Conservation (phyloP, 352 stramenopile species). For the Phytopythium delawarense region DNA sequence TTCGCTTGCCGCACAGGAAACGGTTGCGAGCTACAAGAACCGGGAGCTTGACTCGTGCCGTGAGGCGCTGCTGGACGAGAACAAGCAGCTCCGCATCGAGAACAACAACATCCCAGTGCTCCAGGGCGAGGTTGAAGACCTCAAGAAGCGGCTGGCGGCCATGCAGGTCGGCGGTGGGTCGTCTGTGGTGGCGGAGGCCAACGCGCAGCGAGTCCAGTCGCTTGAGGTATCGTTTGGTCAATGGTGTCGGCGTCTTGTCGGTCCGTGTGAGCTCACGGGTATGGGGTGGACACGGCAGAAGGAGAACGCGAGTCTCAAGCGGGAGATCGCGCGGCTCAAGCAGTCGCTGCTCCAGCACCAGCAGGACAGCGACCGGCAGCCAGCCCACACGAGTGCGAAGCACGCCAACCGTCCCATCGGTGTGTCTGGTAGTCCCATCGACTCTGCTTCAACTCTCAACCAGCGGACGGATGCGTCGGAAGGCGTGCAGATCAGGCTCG, state of each 20-base stretch:
- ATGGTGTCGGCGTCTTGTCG: too few species aligned
- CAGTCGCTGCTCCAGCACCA: constrained; percentile 33
- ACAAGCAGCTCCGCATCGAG: constrained; percentile 60
- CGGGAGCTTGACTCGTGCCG: constrained; percentile 44
- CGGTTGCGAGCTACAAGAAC: constrained; percentile 49
- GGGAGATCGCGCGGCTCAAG: constrained; percentile 39
- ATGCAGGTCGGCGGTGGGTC: constrained; percentile 9
- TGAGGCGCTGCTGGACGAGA: constrained; percentile 53
- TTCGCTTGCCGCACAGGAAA: constrained; percentile 29
- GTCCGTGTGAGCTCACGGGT: not conserved
- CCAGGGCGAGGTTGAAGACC: constrained; percentile 54
- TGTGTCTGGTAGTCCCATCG: not conserved
- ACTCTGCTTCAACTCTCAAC: not conserved
- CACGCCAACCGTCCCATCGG: too few species aligned
- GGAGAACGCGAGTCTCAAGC: constrained; percentile 44
- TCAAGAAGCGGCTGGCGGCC: constrained; percentile 49
- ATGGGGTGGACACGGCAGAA: constrained; percentile 12
- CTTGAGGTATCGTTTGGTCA: constrained; percentile 28
- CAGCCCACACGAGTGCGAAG: not conserved
- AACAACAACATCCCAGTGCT: constrained; percentile 87
- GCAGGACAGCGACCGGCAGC: not conserved
- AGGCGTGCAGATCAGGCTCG: not conserved
- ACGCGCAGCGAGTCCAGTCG: constrained; percentile 30
- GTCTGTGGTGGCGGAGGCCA: constrained; percentile 11
- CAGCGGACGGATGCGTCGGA: not conserved